Evolutionary conservation across 2,329 filamentous ascomycete genomes (phyloP).

Genomic region (Aspergillus candidus): DNA sequence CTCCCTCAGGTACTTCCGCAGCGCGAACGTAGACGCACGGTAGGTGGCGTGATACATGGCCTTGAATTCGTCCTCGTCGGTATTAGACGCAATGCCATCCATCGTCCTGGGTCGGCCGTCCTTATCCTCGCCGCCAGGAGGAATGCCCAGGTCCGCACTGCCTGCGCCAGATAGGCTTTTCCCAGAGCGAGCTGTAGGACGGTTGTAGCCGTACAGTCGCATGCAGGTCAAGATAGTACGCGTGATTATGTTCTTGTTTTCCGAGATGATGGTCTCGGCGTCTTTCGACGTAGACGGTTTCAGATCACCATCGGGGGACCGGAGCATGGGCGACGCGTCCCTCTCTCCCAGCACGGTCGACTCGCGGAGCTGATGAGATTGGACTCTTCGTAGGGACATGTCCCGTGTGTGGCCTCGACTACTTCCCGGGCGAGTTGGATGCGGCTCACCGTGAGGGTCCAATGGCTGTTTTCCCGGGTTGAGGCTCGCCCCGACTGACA

Average conservation of each 20-base stretch:
- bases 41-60: slow-evolving; percentile 42
- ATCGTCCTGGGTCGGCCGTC: slow-evolving; percentile 5
- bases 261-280: slow-evolving; percentile 24
- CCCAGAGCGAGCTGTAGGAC: slow-evolving; percentile 22
- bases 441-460: slow-evolving; percentile 11
- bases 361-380: slow-evolving; percentile 24
- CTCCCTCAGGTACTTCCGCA: slow-evolving; percentile 34
- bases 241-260: slow-evolving; percentile 38
- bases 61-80: slow-evolving; percentile 39
- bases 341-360: slow-evolving; percentile 8
- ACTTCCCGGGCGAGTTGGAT: slow-evolving; percentile 15
- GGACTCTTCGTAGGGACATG: slow-evolving; percentile 10
- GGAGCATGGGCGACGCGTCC: slow-evolving; percentile 10
- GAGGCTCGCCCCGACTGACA: slow-evolving; percentile 26
- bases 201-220: slow-evolving; percentile 39
- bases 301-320: slow-evolving; percentile 12
- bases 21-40: slow-evolving; percentile 37
- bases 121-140: slow-evolving; percentile 13
- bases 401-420: slow-evolving; percentile 15
- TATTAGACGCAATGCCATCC: slow-evolving; percentile 3
- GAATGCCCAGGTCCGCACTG: slow-evolving; percentile 1
- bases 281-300: slow-evolving; percentile 20
- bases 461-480: slow-evolving; percentile 14
- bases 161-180: slow-evolving; percentile 9
- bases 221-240: slow-evolving; percentile 40